Evolutionary conservation across 306 rosid genomes (phyloP), one percentile per base, ranked within the genome.

Genomic region (Medicago arabica): DNA sequence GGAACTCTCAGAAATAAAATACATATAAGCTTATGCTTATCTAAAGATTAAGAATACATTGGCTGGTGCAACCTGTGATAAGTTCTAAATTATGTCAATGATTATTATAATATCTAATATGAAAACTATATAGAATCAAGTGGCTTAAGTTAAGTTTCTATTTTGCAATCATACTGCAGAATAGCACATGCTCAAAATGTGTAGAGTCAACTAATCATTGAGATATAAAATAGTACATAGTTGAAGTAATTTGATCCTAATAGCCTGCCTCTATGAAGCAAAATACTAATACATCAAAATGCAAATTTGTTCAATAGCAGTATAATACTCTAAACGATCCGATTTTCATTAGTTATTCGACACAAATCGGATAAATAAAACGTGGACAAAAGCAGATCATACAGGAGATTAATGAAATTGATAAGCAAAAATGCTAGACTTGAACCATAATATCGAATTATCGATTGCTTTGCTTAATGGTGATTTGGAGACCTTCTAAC

Each of bases 1-100:
- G 62, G 66, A 70, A 51, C 69, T 61, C 28, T 49, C 67, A 23
- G 51, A 75, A 49, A 68, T 70, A 55, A 64, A 62, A 67, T 6
- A 23, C 38, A 1, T 34, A 4, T 34, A 34, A 34, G 38, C 38
- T 34, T 34, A 34, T 34, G 38, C 38, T 34, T 34, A 5, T 34
- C 7, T 34, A 34, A 34, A 6, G 38, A 34, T 34, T 0, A 34
- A 34, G 38, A 34, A 34, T 34, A 34, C 38, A 4, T 4, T 34
- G 38, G 38, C 6, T 34, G 7, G 17, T 47, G n/a, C 55, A 14
- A 36, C 10, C 25, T 49, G 14, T 49, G 54, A 49, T 5, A 1
- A 14, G 18, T 49, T 49, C 8, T 34, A 46, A 46, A 46, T 43
- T 46, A 46, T 46, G 13, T 11, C 50, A 44, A 44, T 44, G 50